Evolutionary conservation across 306 rosid species (phyloP).

Genomic region (Lathyrus sativus): DNA sequence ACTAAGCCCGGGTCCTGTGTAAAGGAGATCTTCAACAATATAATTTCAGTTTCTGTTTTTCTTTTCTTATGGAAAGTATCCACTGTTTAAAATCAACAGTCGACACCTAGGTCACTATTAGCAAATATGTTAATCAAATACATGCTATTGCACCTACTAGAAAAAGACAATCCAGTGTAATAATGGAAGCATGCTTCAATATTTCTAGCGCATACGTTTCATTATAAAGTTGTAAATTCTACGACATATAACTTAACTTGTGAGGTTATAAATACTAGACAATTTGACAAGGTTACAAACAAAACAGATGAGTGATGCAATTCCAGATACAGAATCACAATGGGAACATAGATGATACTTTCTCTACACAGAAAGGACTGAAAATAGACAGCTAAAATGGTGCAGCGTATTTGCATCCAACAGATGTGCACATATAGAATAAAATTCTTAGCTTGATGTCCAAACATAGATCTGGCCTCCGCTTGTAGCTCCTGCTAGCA

Average conservation of each 20-base stretch:
- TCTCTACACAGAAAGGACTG: background rate
- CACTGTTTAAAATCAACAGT: too few species aligned
- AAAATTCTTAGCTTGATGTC: slow-evolving; percentile 39
- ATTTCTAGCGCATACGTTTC: background rate
- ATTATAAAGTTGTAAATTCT: background rate
- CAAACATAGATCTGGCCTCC: slow-evolving; percentile 57
- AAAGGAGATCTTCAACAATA: too few species aligned
- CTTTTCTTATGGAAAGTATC: too few species aligned
- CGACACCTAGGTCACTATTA: too few species aligned
- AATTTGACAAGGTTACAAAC: background rate
- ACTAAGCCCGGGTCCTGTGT: too few species aligned
- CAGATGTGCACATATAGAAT: background rate
- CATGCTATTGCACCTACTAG: too few species aligned
- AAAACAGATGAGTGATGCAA: background rate
- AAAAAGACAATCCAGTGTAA: background rate
- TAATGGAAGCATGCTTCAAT: background rate
- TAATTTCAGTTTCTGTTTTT: too few species aligned
- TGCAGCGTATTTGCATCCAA: background rate
- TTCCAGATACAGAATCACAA: background rate
- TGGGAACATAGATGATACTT: background rate
- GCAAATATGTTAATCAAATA: too few species aligned
- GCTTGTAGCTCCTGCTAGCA: slow-evolving; percentile 55
- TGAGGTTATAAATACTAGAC: background rate
- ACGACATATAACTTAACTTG: background rate
- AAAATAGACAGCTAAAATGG: background rate